These are phyloP conservation scores for Fusarium coicis DNA, from an alignment of 2,329 filamentous ascomycete species.

Conservation along the genomic window DNA sequence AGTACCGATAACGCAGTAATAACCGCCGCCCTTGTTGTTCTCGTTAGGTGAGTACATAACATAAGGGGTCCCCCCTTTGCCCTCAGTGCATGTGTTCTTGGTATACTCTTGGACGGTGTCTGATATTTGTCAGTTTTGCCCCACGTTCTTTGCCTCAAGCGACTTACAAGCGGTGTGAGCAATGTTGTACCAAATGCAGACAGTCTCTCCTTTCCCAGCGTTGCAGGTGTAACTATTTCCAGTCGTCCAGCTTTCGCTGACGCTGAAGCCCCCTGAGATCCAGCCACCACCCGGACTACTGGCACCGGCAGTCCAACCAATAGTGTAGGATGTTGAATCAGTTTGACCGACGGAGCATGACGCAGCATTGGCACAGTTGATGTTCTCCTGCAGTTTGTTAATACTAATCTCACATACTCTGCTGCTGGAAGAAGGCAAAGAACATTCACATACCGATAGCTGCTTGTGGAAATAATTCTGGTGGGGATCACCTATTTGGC, in stretches of 20 bases:
- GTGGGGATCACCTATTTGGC: not conserved
- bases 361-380: not conserved
- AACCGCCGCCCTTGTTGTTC: not conserved
- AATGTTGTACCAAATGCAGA: not conserved
- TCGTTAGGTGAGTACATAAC: not conserved
- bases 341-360: not conserved
- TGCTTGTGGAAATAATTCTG: not conserved
- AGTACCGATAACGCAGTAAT: not conserved
- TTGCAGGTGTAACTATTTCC: not conserved
- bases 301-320: not conserved
- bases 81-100: not conserved
- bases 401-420: not conserved
- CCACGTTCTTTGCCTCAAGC: not conserved
- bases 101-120: not conserved
- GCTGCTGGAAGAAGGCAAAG: not conserved
- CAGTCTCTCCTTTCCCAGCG: not conserved
- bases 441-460: not conserved
- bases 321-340: not conserved
- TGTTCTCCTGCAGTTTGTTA: not conserved
- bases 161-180: not conserved
- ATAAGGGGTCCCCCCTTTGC: not conserved
- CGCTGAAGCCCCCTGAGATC: not conserved
- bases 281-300: not conserved
- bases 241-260: not conserved
- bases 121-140: not conserved